Percentiles rank a stretch among this genome's conserved stretches.
phyloP scores from a whole-genome alignment of 2,329 filamentous ascomycete genomes.

The Microcyclospora pomicola region DNA sequence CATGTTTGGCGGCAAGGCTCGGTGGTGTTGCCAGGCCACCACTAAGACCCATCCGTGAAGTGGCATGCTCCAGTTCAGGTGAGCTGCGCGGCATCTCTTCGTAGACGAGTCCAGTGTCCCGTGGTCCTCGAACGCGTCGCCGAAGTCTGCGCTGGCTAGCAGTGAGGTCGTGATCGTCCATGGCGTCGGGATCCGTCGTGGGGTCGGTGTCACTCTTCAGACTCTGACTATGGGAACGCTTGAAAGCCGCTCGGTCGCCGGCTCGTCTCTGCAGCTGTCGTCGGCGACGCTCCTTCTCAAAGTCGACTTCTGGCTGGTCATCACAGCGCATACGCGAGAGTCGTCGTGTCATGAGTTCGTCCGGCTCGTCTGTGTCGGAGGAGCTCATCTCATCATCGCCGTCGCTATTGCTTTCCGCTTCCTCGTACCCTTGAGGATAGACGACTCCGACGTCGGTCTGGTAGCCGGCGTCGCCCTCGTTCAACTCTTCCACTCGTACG shows the following conservation, averaged over 20 bases:
- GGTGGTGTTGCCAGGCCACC: no score
- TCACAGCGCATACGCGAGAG: constrained; percentile 13
- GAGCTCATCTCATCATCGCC: constrained; percentile 14
- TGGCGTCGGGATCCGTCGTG: constrained; percentile 27
- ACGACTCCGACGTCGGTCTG: constrained; percentile 31
- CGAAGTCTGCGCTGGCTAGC: constrained; percentile 28
- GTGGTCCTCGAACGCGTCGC: constrained; percentile 27
- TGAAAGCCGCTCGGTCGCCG: constrained; percentile 24
- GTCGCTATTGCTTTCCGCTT: constrained; percentile 25
- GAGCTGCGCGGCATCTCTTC: constrained; percentile 3
- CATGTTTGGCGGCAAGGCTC: no score
- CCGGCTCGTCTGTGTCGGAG: constrained; percentile 10
- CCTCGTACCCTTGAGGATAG: constrained; percentile 31
- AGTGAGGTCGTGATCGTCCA: constrained; percentile 26
- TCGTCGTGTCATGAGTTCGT: constrained; percentile 4
- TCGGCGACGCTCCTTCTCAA: constrained; percentile 9
- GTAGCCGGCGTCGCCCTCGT: constrained; percentile 23
- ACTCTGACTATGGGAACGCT: constrained; percentile 33
- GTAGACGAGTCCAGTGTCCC: constrained; percentile 13
- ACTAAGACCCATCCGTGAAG: no score
- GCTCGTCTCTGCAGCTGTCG: constrained; percentile 31
- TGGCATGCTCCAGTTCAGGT: not conserved
- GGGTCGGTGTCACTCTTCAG: constrained; percentile 29
- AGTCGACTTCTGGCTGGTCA: constrained; percentile 12
- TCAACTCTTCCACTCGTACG: constrained; percentile 31